phyloP scores from a whole-genome alignment of 805 yeast species.

The Suhomyces pyralidae region DNA sequence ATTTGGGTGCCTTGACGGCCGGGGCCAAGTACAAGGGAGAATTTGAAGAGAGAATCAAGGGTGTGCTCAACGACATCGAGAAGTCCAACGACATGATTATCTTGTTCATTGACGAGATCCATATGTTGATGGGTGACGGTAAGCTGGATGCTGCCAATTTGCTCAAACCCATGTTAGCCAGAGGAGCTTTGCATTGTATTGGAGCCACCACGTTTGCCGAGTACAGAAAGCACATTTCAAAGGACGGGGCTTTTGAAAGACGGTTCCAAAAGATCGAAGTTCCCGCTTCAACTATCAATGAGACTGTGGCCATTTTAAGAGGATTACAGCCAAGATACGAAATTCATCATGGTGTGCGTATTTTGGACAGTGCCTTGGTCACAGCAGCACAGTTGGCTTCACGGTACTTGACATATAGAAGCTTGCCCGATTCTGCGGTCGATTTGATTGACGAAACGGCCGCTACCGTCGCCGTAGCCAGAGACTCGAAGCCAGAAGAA shows the following conservation, averaged over 20 bases:
- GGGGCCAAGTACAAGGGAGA: slow-evolving; percentile 99
- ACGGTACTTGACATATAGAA: slow-evolving; percentile 90
- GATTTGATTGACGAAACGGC: slow-evolving; percentile 95
- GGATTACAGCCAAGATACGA: slow-evolving; percentile 95
- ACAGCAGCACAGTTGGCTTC: slow-evolving; percentile 94
- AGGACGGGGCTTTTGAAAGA: slow-evolving; percentile 98
- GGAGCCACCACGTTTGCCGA: slow-evolving; percentile 98
- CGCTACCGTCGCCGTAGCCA: slow-evolving; percentile 94
- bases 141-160: slow-evolving; percentile 95
- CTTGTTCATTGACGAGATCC: slow-evolving; percentile 94
- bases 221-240: slow-evolving; percentile 87
- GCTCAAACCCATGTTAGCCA: slow-evolving; percentile 93
- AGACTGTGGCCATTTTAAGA: slow-evolving; percentile 93
- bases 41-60: slow-evolving; percentile 96
- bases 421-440: slow-evolving; percentile 95
- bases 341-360: slow-evolving; percentile 96
- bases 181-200: slow-evolving; percentile 94
- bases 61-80: slow-evolving; percentile 91
- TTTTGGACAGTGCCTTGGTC: slow-evolving; percentile 89
- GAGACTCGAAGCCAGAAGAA: slow-evolving; percentile 97
- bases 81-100: slow-evolving; percentile 82
- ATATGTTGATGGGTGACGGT: slow-evolving; percentile 99
- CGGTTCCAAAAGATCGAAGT: slow-evolving; percentile 97
- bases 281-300: slow-evolving; percentile 86
- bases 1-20: slow-evolving; percentile 94